Conservation (phyloP, 2,329 filamentous ascomycete species). For the Gaeumannomyces sp. region DNA sequence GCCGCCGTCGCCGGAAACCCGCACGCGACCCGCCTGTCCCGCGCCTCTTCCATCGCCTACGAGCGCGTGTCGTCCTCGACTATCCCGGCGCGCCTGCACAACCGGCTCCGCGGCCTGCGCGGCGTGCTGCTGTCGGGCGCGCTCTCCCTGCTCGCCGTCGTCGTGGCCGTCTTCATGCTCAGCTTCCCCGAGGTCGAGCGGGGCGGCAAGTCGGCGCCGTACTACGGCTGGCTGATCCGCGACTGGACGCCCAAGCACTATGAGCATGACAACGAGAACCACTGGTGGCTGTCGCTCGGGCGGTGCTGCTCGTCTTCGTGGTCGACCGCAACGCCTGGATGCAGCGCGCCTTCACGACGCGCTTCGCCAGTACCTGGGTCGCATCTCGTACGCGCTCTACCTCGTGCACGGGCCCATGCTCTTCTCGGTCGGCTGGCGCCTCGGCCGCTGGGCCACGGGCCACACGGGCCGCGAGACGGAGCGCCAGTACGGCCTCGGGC, state of each 20-base stretch:
- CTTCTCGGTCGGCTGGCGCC: constrained; percentile 42
- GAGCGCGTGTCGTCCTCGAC: neutral
- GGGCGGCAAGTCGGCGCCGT: constrained; percentile 17
- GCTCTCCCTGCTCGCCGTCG: neutral
- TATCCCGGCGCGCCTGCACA: neutral
- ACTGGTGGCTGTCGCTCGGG: constrained; percentile 25
- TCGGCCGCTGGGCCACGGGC: constrained; percentile 13
- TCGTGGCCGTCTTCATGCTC: constrained; percentile 2
- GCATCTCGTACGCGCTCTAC: constrained; percentile 55
- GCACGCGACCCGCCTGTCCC: neutral
- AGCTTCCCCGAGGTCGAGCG: constrained; percentile 18
- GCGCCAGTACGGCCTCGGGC: constrained; percentile 36
- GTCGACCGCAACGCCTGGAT: constrained; percentile 19
- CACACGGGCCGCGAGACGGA: constrained; percentile 39
- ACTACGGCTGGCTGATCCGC: constrained; percentile 16
- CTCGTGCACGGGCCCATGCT: constrained; percentile 53
- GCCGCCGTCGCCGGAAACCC: no score
- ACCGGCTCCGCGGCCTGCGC: neutral
- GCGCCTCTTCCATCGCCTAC: neutral
- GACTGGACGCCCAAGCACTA: constrained; percentile 15
- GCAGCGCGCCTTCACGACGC: constrained; percentile 23
- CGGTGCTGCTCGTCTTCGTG: constrained; percentile 20
- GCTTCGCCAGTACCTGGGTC: constrained; percentile 43
- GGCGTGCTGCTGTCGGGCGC: neutral
- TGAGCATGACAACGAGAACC: constrained; percentile 15